phyloP scores from a whole-genome alignment of 176 grass and related monocot species.

The Oryza glumipatula region DNA sequence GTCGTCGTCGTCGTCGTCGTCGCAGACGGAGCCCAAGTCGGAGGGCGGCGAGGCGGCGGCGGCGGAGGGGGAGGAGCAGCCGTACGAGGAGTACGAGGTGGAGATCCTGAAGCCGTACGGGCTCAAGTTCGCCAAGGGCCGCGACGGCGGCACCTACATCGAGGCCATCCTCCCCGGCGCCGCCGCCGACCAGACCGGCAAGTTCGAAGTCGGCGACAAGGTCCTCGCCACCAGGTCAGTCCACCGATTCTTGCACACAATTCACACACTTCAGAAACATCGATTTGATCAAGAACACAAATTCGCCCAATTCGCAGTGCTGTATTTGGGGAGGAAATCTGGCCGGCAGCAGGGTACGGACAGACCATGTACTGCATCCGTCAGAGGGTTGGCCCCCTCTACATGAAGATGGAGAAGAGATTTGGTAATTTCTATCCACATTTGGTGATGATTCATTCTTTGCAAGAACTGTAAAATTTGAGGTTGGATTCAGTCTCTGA shows the following conservation, averaged over 20 bases:
- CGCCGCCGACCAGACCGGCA: constrained; percentile 66
- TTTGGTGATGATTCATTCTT: not conserved
- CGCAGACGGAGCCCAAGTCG: constrained; percentile 59
- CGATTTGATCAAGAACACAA: not conserved
- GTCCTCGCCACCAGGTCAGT: constrained; percentile 85
- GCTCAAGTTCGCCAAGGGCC: constrained; percentile 83
- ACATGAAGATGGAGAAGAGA: constrained; percentile 87
- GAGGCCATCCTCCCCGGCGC: constrained; percentile 77
- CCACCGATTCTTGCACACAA: not conserved
- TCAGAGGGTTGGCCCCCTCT: constrained; percentile 82
- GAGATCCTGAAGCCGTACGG: constrained; percentile 87
- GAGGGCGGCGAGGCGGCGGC: constrained; percentile 13
- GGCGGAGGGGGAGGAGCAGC: constrained; percentile 33
- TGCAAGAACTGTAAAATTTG: not conserved
- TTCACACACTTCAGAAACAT: not conserved
- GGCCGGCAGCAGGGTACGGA: constrained; percentile 88
- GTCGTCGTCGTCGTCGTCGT: constrained; percentile 44
- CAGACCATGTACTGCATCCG: constrained; percentile 97
- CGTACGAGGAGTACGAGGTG: constrained; percentile 84
- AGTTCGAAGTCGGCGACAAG: constrained; percentile 89
- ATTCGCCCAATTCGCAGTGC: constrained; percentile 47
- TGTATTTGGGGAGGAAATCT: constrained; percentile 90
- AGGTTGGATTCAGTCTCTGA: not conserved
- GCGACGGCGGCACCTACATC: constrained; percentile 84
- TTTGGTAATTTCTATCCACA: constrained; percentile 50